A percentile compares a stretch with the other conserved stretches of the same genome.
These are phyloP conservation scores for Funneliformis mosseae DNA, from an alignment of 192 early-diverging fungal species.

Conservation along the genomic window DNA sequence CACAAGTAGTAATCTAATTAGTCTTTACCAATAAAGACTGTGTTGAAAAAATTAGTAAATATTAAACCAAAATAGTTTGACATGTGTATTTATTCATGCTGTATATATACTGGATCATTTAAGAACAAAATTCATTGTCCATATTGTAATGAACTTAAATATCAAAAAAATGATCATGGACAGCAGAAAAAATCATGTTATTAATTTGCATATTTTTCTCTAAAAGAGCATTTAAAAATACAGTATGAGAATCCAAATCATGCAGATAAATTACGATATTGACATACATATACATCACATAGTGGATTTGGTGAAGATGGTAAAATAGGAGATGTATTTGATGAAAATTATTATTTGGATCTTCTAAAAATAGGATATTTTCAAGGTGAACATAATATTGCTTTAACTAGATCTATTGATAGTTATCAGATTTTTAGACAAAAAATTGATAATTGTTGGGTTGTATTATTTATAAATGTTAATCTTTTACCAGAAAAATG, in stretches of 20 bases:
- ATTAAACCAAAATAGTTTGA: background rate
- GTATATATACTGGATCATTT: background rate
- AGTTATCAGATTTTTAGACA: constrained; percentile 10
- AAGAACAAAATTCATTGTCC: background rate
- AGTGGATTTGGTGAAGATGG: background rate
- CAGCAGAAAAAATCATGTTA: background rate
- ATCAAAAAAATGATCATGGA: background rate
- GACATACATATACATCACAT: background rate
- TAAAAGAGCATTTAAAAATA: too few species aligned
- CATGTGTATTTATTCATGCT: constrained; percentile 5
- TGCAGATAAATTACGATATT: background rate
- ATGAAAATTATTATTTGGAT: background rate
- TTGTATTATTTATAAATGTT: background rate
- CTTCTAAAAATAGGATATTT: background rate
- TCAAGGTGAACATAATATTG: constrained; percentile 2
- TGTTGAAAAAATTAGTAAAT: background rate
- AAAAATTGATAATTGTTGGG: background rate
- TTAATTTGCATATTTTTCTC: background rate
- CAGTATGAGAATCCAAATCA: background rate
- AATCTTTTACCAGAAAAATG: too few species aligned
- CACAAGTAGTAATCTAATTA: background rate
- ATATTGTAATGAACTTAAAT: background rate
- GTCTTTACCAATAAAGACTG: background rate
- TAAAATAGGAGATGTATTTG: constrained; percentile 16
- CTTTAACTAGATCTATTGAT: background rate